These are phyloP conservation scores for Eimeria brunetti DNA, from an alignment of 169 alveolate genomes.

Conservation along the genomic window DNA sequence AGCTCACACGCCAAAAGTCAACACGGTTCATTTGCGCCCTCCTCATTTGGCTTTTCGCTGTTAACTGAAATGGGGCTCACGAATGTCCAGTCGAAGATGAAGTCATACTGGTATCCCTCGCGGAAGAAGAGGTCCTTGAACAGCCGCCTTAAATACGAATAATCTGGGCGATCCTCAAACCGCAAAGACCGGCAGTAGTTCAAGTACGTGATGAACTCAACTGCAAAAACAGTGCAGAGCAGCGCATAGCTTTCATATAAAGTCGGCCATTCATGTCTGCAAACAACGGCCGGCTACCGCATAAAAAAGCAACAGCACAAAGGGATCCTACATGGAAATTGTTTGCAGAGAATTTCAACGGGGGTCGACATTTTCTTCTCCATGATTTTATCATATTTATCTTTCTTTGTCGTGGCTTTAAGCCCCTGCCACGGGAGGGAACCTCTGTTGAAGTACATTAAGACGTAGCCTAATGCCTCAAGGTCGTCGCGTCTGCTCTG, in stretches of 20 bases:
- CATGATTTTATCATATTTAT: constrained; percentile 99
- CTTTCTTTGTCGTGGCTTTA: constrained; percentile 97
- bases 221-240: constrained; percentile 43
- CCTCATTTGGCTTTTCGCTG: constrained; percentile 37
- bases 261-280: background rate
- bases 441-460: constrained; percentile 98
- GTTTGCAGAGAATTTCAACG: constrained; percentile 97
- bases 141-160: constrained; percentile 95
- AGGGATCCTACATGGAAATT: constrained; percentile 86
- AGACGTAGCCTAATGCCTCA: constrained; percentile 99
- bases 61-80: constrained; percentile 71
- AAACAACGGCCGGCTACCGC: background rate
- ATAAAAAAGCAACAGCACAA: background rate
- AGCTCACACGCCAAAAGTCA: constrained; percentile 48
- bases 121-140: constrained; percentile 96
- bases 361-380: constrained; percentile 98
- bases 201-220: constrained; percentile 89
- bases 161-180: constrained; percentile 98
- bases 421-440: constrained; percentile 99
- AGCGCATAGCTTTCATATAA: background rate
- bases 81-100: constrained; percentile 97
- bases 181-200: constrained; percentile 96
- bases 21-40: constrained; percentile 36
- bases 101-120: constrained; percentile 96
- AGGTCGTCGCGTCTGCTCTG: constrained; percentile 97